Evolutionary conservation across 805 yeast genomes (phyloP), one percentile per base, ranked within the genome.

Genomic region (Zygosaccharomyces kombuchaensis): DNA sequence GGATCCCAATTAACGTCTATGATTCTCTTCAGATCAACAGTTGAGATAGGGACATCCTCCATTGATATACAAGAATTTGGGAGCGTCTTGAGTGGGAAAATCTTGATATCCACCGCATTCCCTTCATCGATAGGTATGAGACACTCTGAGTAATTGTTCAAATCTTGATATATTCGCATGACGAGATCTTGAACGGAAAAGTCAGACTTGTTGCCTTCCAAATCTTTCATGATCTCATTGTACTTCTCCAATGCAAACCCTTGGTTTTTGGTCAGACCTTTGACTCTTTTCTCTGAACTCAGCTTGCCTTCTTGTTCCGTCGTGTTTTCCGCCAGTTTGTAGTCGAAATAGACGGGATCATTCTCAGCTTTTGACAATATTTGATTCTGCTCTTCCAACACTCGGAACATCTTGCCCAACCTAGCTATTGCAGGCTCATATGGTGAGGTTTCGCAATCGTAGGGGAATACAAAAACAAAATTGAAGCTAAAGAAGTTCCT

Each of bases 1-100:
- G 97, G 97, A 65, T 93, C 99, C 97, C 99, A 93, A 57, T 86
- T 84, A 7, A 86, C 84, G 64, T 93, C 99, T 35, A 87, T 82
- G 50, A 93, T 71, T 31, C 77, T 69, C 23, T 75, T 75, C 27
- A 93, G 68, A 43, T 81, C 80, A 1, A 93, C 96, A 0, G 91
- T 82, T n/a, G 95, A 79, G 4, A 90, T 78, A 0, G 99, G 99
- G 0, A 93, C 99, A 63, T 91, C 96, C 56, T 73, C 86, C 0
- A 95, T 79, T 40, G 81, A 73, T 17, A 93, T 69, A 39, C 78
- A 78, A 0, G 90, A 83, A 2, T 89, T 80, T 0, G 91, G 96
- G 1, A 90, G 86, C 9, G 85, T 84, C 29, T 84, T 70, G n/a
- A 87, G 71, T 0, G 98, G 98, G 57, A 93, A 87, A n/a, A 93